Base-by-base conservation (phyloP, 345 rosid species). In the Balakata baccata region DNA sequence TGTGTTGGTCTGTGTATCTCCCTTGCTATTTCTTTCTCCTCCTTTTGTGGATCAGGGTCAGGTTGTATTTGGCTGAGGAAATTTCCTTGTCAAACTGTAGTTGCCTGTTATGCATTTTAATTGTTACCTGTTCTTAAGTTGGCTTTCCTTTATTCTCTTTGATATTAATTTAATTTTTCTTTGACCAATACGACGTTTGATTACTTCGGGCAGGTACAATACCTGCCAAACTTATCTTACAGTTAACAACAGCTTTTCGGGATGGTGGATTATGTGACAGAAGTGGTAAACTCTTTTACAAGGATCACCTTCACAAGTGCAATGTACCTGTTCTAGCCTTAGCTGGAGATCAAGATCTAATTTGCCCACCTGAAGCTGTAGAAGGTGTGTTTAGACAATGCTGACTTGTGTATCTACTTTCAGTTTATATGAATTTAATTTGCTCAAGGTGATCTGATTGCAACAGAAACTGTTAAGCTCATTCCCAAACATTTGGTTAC, bases 351-450 rank as follows among this genome's bases (percentile, higher is more conserved):
- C 79, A 71, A 78, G 98, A 95, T 88, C 84, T 87, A 74, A 92
- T 95, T 76, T 95, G 99, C 69, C 99, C 99, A 34, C 94, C 96
- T 49, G 89, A 82, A 68, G 97, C 99, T 78, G 99, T 92, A 45
- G 89, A 88, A 75, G 97, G 99, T 90, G 86, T 53, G 74, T 62
- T 65, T 29, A 60, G 60, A 43, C 57, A 18, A 13, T 17, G 18
- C 22, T 68, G 56, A 54, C 53, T 39, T 53, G 12, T 11, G 10
- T 41, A 9, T 9, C 18, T 64, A 5, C 45, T 22, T 75, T 52
- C 20, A 13, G 5, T 53, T 14, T 56, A 64, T 64, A 62, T 66
- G 72, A 70, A 78, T 66, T 17, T 37, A 53, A 20, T 22, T 37
- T 81, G 56, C 25, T 80, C 34, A 66, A 50, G 25, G 11, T 73